Base-by-base conservation (phyloP, 768 basidiomycete genomes). In the Amanita molliuscula region DNA sequence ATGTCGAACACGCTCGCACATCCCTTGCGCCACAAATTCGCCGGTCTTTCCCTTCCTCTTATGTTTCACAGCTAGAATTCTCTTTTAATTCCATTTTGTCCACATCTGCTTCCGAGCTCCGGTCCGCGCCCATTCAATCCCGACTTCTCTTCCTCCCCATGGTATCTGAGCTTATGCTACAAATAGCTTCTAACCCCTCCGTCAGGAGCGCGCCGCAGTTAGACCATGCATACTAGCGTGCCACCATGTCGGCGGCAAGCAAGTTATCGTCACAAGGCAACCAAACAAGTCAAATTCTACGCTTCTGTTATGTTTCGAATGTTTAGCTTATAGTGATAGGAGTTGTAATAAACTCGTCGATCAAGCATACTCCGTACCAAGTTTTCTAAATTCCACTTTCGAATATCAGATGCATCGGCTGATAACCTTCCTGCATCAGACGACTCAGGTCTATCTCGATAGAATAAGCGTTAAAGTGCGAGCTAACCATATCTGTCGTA, bases 1-100 rank as follows among this genome's bases (percentile, higher is more conserved):
- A 45, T 46, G 50, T 52, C 50, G 13, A 44, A 47, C 36, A 53
- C 38, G n/a, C 41, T 47, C 51, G 23, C 11, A 34, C 47, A 33
- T 42, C 23, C 38, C 31, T 36, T 55, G 56, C 62, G 62, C 62
- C 62, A 61, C 62, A 61, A 63, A 59, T 56, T 61, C 41, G 55
- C 61, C 59, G 59, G 53, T 8, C 6, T 37, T 6, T 23, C 10
- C 25, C 33, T 20, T 34, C n/a, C 48, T 43, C 34, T 25, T 16
- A 26, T 37, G 34, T 34, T 50, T 10, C 35, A 16, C 33, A 23
- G 10, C 2, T 25, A 47, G 21, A 26, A 10, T 11, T 26, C 29
- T 35, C 41, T 38, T 44, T 45, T 34, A 47, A 48, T 49, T 11
- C 29, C 23, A 6, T 33, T 25, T 10, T 37, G 45, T 43, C 42